Evolutionary conservation across 2,329 filamentous ascomycete genomes (phyloP).

Genomic region (Aspergillus sp.): DNA sequence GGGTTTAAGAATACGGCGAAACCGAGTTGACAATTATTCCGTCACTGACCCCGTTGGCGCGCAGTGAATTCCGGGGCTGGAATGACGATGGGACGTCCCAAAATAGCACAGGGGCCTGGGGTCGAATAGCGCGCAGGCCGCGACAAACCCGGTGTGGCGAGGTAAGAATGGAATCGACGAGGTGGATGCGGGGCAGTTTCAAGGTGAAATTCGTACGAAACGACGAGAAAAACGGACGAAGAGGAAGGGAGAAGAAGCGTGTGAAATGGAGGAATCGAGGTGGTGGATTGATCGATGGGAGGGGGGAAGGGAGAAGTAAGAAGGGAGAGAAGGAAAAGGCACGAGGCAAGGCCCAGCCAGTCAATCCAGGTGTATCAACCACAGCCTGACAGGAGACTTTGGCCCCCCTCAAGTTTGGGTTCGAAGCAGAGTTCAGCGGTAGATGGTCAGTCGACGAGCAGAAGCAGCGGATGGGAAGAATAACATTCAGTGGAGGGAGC

Average conservation of each 20-base stretch:
- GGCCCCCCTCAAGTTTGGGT: slow-evolving; percentile 5
- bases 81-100: slow-evolving; percentile 25
- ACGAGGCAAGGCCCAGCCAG: neutral
- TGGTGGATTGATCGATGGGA: slow-evolving; percentile 7
- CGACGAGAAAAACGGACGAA: neutral
- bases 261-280: slow-evolving; percentile 7
- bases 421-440: slow-evolving; percentile 1
- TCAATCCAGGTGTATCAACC: slow-evolving; percentile 1
- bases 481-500: slow-evolving; percentile 3
- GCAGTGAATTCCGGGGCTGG: slow-evolving; percentile 33
- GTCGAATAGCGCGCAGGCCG: slow-evolving; percentile 21
- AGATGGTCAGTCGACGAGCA: slow-evolving; percentile 1
- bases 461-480: neutral
- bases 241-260: neutral
- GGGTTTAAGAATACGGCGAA: slow-evolving; percentile 16
- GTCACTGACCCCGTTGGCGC: slow-evolving; percentile 33
- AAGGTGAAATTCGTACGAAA: neutral
- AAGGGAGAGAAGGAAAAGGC: slow-evolving; percentile 10
- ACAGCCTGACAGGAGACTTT: slow-evolving; percentile 11
- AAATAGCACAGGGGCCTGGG: slow-evolving; percentile 28
- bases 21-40: slow-evolving; percentile 17
- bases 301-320: slow-evolving; percentile 10
- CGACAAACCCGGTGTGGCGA: slow-evolving; percentile 10
- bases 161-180: slow-evolving; percentile 2
- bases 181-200: neutral